Conservation (phyloP, 106 monocot genomes). For the Dioscorea dumetorum region DNA sequence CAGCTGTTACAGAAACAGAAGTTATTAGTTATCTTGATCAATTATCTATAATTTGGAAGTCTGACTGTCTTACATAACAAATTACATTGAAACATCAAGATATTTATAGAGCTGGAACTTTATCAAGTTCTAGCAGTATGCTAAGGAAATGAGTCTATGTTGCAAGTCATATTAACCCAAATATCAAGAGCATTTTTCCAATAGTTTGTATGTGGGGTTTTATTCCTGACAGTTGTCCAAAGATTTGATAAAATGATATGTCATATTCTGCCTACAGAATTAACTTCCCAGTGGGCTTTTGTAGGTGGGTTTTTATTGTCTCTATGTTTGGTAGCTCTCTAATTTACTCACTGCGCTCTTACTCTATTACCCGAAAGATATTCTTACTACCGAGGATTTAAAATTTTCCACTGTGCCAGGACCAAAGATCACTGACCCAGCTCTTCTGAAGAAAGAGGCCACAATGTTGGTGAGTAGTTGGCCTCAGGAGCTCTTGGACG, state of each 20-base stretch:
- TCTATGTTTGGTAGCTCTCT: not conserved
- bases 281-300: no score
- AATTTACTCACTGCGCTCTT: not conserved
- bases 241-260: no score
- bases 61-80: not conserved
- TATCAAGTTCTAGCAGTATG: no score
- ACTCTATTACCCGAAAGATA: not conserved
- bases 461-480: conserved; percentile 53
- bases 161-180: no score
- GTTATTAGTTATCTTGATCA: not conserved
- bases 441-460: conserved; percentile 59
- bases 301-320: not conserved
- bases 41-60: not conserved
- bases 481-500: conserved; percentile 52
- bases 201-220: no score
- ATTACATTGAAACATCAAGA: not conserved
- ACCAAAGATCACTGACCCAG: conserved; percentile 28
- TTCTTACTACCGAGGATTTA: not conserved
- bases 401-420: conserved; percentile 25
- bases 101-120: not conserved
- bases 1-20: not conserved
- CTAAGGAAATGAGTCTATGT: no score
- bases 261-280: no score
- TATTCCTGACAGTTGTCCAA: no score
- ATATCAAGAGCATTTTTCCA: no score